A percentile compares a stretch with the other conserved stretches of the same genome.
Conservation (phyloP, 177 flowering plant genomes). For the Vitis hybrid region DNA sequence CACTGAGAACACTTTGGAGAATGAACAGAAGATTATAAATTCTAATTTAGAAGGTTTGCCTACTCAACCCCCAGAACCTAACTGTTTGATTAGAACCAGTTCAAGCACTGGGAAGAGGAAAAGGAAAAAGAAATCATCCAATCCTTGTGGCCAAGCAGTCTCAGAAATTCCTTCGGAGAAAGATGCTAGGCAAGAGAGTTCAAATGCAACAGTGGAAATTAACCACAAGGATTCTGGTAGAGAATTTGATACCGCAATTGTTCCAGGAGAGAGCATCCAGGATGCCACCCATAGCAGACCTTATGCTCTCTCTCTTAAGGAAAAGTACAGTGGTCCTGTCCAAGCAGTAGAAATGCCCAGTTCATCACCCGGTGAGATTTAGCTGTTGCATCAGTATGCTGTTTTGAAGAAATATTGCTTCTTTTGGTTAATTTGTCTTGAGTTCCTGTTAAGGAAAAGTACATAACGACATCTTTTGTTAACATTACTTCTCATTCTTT, state of each 20-base stretch:
- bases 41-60: conserved; percentile 6
- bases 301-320: background rate
- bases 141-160: conserved; percentile 7
- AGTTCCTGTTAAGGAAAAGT: background rate
- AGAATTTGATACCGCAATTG: conserved; percentile 13
- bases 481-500: conserved; percentile 7
- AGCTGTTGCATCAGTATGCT: background rate
- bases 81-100: background rate
- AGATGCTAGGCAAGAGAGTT: conserved; percentile 12
- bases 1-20: conserved; percentile 4
- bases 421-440: background rate
- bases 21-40: conserved; percentile 9
- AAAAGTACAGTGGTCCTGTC: conserved; percentile 12
- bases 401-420: background rate
- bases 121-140: conserved; percentile 21
- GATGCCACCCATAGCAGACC: conserved; percentile 9
- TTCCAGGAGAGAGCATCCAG: conserved; percentile 8
- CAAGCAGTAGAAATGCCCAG: conserved; percentile 12
- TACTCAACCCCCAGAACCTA: conserved; percentile 10
- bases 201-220: conserved; percentile 4
- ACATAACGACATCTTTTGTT: background rate
- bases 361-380: conserved; percentile 10
- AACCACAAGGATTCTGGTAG: conserved; percentile 10
- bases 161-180: conserved; percentile 12
- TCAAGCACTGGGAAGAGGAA: conserved; percentile 22